A percentile compares a stretch with the other conserved stretches of the same genome.
Evolutionary conservation across 805 yeast species (phyloP).

Genomic region (Starmerella sirachaensis): DNA sequence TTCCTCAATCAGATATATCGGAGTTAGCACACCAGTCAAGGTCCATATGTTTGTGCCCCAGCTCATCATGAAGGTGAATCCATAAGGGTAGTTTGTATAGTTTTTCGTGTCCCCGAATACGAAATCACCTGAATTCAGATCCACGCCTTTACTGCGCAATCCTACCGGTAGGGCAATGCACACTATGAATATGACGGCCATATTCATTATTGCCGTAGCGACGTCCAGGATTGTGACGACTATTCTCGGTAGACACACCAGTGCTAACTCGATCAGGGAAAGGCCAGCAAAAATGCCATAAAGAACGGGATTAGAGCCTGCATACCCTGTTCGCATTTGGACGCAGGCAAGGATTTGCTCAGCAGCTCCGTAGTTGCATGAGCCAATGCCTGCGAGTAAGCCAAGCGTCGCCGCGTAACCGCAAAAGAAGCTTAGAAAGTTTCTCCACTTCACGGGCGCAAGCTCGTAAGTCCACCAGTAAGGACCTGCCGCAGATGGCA

Average conservation of each 20-base stretch:
- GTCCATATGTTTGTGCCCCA: slow-evolving; percentile 66
- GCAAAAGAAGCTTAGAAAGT: slow-evolving; percentile 47
- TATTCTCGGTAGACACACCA: slow-evolving; percentile 47
- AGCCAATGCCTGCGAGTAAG: slow-evolving; percentile 51
- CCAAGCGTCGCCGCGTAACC: slow-evolving; percentile 61
- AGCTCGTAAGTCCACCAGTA: slow-evolving; percentile 58
- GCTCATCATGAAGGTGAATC: slow-evolving; percentile 43
- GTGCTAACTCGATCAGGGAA: slow-evolving; percentile 39
- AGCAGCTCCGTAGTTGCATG: slow-evolving; percentile 55
- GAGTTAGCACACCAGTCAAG: slow-evolving; percentile 60
- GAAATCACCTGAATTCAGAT: slow-evolving; percentile 39
- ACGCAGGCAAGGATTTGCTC: slow-evolving; percentile 28
- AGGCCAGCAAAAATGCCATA: slow-evolving; percentile 62
- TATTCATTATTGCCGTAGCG: slow-evolving; percentile 43
- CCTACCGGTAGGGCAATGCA: slow-evolving; percentile 58
- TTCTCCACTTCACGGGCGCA: slow-evolving; percentile 43
- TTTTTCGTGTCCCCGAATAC: slow-evolving; percentile 46
- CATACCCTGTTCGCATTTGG: slow-evolving; percentile 31
- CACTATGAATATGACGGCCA: slow-evolving; percentile 41
- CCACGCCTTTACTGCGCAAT: slow-evolving; percentile 16
- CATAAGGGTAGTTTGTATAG: slow-evolving; percentile 43
- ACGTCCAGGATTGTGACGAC: slow-evolving; percentile 49
- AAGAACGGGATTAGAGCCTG: slow-evolving; percentile 39
- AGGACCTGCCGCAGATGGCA: slow-evolving; percentile 67
- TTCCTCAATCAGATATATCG: slow-evolving; percentile 63